Base-by-base conservation (phyloP, 257 asterid genomes). In the Scutellaria barbata region DNA sequence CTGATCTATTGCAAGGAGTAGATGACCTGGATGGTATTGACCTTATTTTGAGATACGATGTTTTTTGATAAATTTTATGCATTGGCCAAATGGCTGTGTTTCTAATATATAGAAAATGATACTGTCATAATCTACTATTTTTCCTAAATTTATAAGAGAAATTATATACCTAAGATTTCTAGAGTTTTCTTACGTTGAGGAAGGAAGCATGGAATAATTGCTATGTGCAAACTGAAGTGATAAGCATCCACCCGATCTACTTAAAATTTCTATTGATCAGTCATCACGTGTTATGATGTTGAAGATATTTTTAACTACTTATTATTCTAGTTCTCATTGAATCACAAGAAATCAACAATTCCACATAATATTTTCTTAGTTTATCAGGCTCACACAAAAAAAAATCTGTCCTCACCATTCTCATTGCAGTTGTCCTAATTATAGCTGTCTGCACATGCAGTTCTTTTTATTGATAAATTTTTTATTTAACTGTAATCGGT, bases 21-120 rank as follows among this genome's bases (percentile, higher is more conserved):
- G 89, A 90, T 83, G 96, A 90, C 80, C 80, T 90, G 42, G 96
- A 90, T 71, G 95, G 96, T 87, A 84, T 77, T 63, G 51, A 56
- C 7, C 37, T 7, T 13, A 57, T 41, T 58, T 52, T 48, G 56
- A 16, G 53, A 78, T 61, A 10, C 48, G 63, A 17, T n/a, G 35
- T 17, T 66, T 66, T 41, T 62, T 72, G 14, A 47, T 72, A 11
- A 65, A n/a, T 39, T 72, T 63, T n/a, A 47, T 79, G 42, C 47
- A 56, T 50, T 33, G 12, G 11, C 68, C 55, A 66, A 42, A 51
- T 45, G 65, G 47, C 10, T 52, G 39, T 57, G 46, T 56, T 68
- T 40, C 37, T 12, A 25, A 63, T 30, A 37, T 45, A 58, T 13
- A 55, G 57, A 54, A 72, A 22, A 22, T 22, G 25, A 66, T 73